phyloP scores from a whole-genome alignment of 495 filamentous ascomycete species.

The Aspergillus kassunensis region DNA sequence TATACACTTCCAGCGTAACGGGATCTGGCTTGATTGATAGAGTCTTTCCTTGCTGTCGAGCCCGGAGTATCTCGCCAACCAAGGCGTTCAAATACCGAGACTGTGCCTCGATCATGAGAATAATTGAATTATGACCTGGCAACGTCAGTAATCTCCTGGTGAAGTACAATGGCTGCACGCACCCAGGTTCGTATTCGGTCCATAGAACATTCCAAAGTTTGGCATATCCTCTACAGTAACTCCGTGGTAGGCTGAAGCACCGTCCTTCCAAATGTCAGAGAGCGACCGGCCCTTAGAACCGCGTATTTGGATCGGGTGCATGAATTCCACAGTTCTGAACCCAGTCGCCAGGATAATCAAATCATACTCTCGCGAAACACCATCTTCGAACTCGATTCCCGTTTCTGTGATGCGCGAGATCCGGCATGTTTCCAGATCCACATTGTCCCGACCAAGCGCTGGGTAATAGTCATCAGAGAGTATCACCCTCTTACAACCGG shows the following conservation, averaged over 20 bases:
- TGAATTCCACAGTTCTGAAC: slow-evolving; percentile 52
- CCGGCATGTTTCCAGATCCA: slow-evolving; percentile 43
- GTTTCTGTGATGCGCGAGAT: slow-evolving; percentile 40
- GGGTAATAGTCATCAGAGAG: slow-evolving; percentile 55
- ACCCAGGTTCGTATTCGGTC: slow-evolving; percentile 55
- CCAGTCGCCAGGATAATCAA: slow-evolving; percentile 53
- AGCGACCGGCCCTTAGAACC: slow-evolving; percentile 41
- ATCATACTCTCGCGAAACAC: slow-evolving; percentile 43
- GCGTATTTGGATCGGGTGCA: slow-evolving; percentile 49
- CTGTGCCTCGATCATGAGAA: slow-evolving; percentile 60
- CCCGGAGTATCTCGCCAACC: slow-evolving; percentile 35
- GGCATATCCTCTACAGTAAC: slow-evolving; percentile 46
- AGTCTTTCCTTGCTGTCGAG: slow-evolving; percentile 30
- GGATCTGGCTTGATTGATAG: slow-evolving; percentile 38
- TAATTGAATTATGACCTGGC: slow-evolving; percentile 49
- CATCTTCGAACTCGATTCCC: slow-evolving; percentile 41
- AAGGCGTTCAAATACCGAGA: slow-evolving; percentile 48
- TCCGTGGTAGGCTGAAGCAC: slow-evolving; percentile 45
- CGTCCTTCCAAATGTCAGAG: slow-evolving; percentile 46
- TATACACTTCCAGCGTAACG: slow-evolving; percentile 36
- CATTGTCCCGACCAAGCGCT: slow-evolving; percentile 38
- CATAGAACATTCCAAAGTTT: slow-evolving; percentile 57
- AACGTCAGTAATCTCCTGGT: not conserved
- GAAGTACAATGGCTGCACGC: slow-evolving; percentile 5
- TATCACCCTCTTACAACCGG: slow-evolving; percentile 54